phyloP scores from a whole-genome alignment of 2,329 filamentous ascomycete species.

The Talaromyces atroroseus region DNA sequence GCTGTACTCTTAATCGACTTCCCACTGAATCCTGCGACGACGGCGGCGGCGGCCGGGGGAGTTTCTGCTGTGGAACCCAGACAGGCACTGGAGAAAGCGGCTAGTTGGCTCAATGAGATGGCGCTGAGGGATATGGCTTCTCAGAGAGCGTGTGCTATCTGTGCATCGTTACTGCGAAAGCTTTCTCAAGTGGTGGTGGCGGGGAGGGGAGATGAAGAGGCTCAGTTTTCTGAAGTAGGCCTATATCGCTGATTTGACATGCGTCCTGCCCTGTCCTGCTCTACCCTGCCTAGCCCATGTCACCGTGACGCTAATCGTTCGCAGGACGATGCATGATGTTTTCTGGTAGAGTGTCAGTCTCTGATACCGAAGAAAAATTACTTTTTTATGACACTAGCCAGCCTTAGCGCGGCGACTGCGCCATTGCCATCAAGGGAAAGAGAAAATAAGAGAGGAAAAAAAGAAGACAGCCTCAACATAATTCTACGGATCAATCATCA shows the following conservation, averaged over 20 bases:
- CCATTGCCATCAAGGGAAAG: background rate
- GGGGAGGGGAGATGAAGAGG: background rate
- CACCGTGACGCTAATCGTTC: constrained; percentile 1
- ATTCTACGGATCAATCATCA: background rate
- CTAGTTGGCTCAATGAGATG: constrained; percentile 21
- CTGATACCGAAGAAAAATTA: background rate
- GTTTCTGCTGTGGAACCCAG: background rate
- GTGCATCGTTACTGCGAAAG: constrained; percentile 11
- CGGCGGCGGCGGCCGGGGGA: too few species aligned
- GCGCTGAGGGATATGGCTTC: constrained; percentile 30
- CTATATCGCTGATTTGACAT: constrained; percentile 3
- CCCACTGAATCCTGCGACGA: background rate
- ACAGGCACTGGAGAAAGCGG: constrained; percentile 9
- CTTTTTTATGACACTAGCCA: background rate
- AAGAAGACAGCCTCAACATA: background rate
- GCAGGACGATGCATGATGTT: constrained; percentile 1
- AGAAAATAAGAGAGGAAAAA: too few species aligned
- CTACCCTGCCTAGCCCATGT: background rate
- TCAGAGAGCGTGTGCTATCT: constrained; percentile 30
- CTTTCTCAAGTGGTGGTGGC: background rate
- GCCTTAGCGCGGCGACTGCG: background rate
- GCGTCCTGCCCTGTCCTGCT: background rate
- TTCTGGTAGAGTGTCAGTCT: background rate
- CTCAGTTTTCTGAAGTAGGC: constrained; percentile 6
- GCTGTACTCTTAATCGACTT: constrained; percentile 34